Conservation (phyloP, 352 stramenopile species). For the Paralagenidium karlingii region DNA sequence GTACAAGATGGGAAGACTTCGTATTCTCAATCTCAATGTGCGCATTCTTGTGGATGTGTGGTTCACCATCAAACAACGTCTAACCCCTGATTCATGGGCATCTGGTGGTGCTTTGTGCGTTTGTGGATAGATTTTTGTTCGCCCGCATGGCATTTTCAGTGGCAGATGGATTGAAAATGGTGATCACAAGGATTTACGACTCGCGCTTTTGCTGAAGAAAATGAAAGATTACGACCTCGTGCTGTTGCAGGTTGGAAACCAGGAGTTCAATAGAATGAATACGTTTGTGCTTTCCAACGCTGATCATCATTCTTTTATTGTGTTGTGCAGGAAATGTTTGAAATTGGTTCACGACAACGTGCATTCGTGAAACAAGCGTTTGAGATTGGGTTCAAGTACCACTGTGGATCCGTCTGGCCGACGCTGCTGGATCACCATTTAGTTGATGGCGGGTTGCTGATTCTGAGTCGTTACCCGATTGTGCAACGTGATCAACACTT, state of each 20-base stretch:
- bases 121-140: constrained; percentile 48
- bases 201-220: constrained; percentile 53
- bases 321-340: constrained; percentile 59
- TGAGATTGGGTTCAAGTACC: constrained; percentile 53
- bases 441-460: constrained; percentile 65
- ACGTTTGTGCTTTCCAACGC: not conserved
- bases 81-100: not conserved
- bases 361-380: constrained; percentile 37
- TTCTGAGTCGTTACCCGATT: constrained; percentile 76
- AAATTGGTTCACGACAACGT: constrained; percentile 37
- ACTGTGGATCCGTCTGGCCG: constrained; percentile 63
- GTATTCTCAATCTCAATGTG: no score
- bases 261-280: constrained; percentile 1
- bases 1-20: no score
- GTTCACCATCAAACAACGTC: not conserved
- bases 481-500: constrained; percentile 47
- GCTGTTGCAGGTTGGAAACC: constrained; percentile 31
- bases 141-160: constrained; percentile 65
- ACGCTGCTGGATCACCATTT: constrained; percentile 27
- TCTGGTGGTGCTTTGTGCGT: not conserved
- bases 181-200: constrained; percentile 65
- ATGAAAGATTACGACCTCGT: constrained; percentile 62
- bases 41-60: no score
- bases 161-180: constrained; percentile 47
- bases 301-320: not conserved